Evolutionary conservation across 1,284 basidiomycete species (phyloP).

Genomic region (Albatrellus sp.): DNA sequence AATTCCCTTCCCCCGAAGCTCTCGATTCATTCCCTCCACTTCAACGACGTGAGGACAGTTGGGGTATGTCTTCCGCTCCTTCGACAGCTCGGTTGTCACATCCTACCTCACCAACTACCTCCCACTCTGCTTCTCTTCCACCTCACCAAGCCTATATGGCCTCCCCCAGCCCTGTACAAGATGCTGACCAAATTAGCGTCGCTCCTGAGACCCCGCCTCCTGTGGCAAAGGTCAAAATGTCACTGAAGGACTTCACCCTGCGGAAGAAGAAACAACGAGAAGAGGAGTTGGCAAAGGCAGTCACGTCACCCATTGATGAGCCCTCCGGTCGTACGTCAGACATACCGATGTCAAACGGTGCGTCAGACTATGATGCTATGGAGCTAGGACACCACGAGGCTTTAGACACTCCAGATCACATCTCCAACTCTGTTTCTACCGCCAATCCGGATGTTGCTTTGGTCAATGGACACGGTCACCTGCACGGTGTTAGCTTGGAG

Average conservation of each 20-base stretch:
- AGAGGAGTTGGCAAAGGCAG: conserved; percentile 5
- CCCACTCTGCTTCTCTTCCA: too few relatives aligned
- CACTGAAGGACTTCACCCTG: conserved; percentile 23
- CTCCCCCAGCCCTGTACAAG: too few relatives aligned
- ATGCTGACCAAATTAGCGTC: too few relatives aligned
- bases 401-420: too few relatives aligned
- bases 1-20: neutral
- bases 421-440: neutral
- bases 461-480: neutral
- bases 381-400: too few relatives aligned
- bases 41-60: too few relatives aligned
- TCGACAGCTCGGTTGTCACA: too few relatives aligned
- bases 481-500: neutral
- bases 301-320: neutral
- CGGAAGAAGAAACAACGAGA: conserved; percentile 25
- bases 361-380: too few relatives aligned
- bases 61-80: too few relatives aligned
- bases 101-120: too few relatives aligned
- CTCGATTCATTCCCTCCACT: neutral
- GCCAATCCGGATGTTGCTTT: neutral
- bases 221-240: conserved; percentile 22
- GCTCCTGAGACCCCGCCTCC: conserved; percentile 6
- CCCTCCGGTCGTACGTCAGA: neutral
- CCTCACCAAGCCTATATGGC: too few relatives aligned
- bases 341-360: too few relatives aligned